These are phyloP conservation scores for Chrysosphaeria jannelii DNA, from an alignment of 2,329 filamentous ascomycete species.

Conservation along the genomic window DNA sequence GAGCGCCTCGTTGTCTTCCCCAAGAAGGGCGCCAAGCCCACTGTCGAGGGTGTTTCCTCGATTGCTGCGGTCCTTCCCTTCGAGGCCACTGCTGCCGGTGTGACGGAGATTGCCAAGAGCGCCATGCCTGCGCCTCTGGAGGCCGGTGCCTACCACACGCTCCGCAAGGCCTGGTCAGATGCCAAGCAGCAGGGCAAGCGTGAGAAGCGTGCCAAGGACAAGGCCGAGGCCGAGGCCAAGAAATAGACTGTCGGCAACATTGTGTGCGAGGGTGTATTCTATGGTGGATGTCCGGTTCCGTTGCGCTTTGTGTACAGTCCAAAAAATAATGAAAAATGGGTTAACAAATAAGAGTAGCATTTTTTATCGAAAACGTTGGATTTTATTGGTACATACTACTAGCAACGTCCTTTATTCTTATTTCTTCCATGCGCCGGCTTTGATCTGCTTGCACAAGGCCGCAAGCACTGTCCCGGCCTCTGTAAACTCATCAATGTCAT, in stretches of 20 bases:
- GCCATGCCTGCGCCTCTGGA: constrained; percentile 53
- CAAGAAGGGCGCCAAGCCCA: constrained; percentile 66
- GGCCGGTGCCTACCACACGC: constrained; percentile 48
- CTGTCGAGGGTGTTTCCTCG: constrained; percentile 37
- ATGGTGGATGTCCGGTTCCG: too few relatives aligned
- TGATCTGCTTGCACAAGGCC: constrained; percentile 4
- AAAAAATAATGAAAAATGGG: neutral
- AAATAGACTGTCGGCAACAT: constrained; percentile 41
- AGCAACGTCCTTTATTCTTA: too few relatives aligned
- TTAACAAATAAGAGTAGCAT: too few relatives aligned
- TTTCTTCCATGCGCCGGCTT: constrained; percentile 4
- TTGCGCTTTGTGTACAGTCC: too few relatives aligned
- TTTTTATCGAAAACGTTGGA: too few relatives aligned
- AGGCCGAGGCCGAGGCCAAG: constrained; percentile 51
- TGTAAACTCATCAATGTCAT: constrained; percentile 33
- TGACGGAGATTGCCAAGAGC: constrained; percentile 55
- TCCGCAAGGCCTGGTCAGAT: constrained; percentile 63
- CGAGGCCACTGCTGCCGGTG: constrained; percentile 28
- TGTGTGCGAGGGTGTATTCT: neutral
- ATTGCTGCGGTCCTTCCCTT: constrained; percentile 39
- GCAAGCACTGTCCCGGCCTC: constrained; percentile 22
- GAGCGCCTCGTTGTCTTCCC: constrained; percentile 92
- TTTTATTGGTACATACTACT: too few relatives aligned
- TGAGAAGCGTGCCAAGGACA: constrained; percentile 81
- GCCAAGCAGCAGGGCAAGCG: constrained; percentile 53